A percentile compares a stretch with the other conserved stretches of the same genome.
phyloP scores from a whole-genome alignment of 2,329 filamentous ascomycete genomes.

The Diplodia seriata region DNA sequence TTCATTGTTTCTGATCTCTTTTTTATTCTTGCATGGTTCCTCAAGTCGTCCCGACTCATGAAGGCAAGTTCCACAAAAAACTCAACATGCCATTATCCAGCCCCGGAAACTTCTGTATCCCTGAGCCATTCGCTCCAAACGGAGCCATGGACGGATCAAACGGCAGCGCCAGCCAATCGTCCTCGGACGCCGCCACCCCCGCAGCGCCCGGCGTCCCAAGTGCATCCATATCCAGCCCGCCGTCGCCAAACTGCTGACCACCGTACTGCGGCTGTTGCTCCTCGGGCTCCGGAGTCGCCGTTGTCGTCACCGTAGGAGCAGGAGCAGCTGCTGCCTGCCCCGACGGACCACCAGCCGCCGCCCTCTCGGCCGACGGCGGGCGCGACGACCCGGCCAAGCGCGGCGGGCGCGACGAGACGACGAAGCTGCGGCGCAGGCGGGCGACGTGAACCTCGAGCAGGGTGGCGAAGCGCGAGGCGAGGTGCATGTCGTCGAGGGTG shows the following conservation, averaged over 20 bases:
- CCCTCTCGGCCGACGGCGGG: constrained; percentile 42
- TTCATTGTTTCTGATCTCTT: not conserved
- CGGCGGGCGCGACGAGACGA: constrained; percentile 47
- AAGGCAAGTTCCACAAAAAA: constrained; percentile 50
- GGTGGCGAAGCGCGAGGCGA: constrained; percentile 59
- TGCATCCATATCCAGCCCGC: constrained; percentile 1
- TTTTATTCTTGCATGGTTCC: not conserved
- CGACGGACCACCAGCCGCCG: not conserved
- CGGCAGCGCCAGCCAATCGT: constrained; percentile 49
- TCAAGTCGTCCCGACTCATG: not conserved
- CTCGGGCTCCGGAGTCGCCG: not conserved
- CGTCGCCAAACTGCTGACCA: not conserved
- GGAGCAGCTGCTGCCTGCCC: not conserved
- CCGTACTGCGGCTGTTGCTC: not conserved
- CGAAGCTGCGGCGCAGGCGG: constrained; percentile 47
- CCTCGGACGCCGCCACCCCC: constrained; percentile 33
- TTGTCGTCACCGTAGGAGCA: not conserved
- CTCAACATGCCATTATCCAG: constrained; percentile 49
- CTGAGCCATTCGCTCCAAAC: constrained; percentile 43
- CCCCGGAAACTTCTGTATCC: constrained; percentile 45
- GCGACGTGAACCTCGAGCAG: constrained; percentile 56
- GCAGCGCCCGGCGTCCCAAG: not conserved
- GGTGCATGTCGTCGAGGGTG: constrained; percentile 60
- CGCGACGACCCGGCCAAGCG: constrained; percentile 43
- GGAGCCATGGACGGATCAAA: constrained; percentile 51